Evolutionary conservation across 2,329 filamentous ascomycete species (phyloP).

Genomic region (Claviceps paspali): DNA sequence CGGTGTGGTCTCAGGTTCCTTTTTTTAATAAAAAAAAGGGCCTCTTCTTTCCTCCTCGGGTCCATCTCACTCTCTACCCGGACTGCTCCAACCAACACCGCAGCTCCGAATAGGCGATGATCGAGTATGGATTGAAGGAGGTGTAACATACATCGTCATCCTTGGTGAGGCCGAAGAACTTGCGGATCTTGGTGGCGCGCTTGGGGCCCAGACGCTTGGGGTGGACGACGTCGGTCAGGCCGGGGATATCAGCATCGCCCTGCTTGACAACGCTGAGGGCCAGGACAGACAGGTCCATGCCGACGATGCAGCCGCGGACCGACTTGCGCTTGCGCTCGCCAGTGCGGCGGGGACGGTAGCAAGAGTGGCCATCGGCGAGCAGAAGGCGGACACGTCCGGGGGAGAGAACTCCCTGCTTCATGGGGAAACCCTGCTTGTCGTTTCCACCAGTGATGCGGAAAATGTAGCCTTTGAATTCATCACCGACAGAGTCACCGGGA

Average conservation of each 20-base stretch:
- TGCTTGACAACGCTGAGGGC: constrained; percentile 96
- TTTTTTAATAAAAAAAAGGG: no score
- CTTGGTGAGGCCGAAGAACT: constrained; percentile 99
- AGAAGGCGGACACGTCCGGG: constrained; percentile 97
- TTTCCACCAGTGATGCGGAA: constrained; percentile 99
- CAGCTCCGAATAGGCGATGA: constrained; percentile 57
- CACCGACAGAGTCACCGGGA: constrained; percentile 82
- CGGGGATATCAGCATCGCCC: constrained; percentile 85
- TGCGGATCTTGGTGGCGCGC: constrained; percentile 99
- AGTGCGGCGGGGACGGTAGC: constrained; percentile 95
- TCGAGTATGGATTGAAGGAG: constrained; percentile 36
- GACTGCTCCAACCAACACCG: constrained; percentile 27
- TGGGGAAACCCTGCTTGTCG: constrained; percentile 99
- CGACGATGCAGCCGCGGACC: constrained; percentile 97
- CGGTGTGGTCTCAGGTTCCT: background rate
- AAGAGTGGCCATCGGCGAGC: constrained; percentile 91
- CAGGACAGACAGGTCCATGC: constrained; percentile 85
- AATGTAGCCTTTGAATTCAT: constrained; percentile 99
- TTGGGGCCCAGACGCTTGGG: constrained; percentile 99
- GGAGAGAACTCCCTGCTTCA: constrained; percentile 99
- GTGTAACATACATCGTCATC: constrained; percentile 93
- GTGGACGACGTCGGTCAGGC: constrained; percentile 93
- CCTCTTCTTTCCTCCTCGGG: constrained; percentile 7
- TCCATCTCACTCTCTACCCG: constrained; percentile 45
- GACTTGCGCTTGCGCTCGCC: constrained; percentile 99